Conservation (phyloP, 345 rosid genomes). For the Brassica rapa region DNA sequence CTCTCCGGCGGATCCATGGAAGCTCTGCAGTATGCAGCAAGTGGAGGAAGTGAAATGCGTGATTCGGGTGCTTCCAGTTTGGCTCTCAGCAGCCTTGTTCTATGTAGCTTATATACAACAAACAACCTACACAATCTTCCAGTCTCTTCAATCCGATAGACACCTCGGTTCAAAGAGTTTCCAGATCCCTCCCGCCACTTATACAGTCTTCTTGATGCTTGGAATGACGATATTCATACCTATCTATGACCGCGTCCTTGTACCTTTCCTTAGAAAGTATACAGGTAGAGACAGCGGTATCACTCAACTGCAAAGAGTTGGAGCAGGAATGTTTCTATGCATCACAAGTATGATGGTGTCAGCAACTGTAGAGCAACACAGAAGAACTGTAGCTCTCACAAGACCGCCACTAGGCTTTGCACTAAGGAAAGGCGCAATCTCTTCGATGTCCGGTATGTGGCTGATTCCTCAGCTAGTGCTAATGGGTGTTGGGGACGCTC, state of each 20-base stretch:
- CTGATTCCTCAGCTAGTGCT: conserved; percentile 44
- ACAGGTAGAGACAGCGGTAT: conserved; percentile 53
- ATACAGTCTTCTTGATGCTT: conserved; percentile 54
- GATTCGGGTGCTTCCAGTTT: conserved; percentile 59
- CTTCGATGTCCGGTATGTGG: conserved; percentile 44
- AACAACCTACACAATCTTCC: conserved; percentile 57
- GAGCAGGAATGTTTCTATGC: conserved; percentile 43
- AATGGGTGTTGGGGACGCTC: conserved; percentile 41
- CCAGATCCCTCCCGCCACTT: conserved; percentile 56
- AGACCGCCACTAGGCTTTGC: conserved; percentile 35
- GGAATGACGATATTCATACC: conserved; percentile 57
- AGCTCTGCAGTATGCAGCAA: conserved; percentile 64
- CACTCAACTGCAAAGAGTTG: conserved; percentile 48
- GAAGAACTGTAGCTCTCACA: conserved; percentile 37
- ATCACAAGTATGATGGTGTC: conserved; percentile 43
- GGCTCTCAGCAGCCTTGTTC: conserved; percentile 54
- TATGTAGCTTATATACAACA: conserved; percentile 49
- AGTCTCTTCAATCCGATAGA: conserved; percentile 60
- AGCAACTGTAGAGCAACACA: conserved; percentile 34
- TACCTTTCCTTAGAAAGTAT: conserved; percentile 45
- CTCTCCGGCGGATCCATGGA: conserved; percentile 56
- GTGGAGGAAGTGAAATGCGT: conserved; percentile 68
- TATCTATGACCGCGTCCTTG: conserved; percentile 50
- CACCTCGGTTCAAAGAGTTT: conserved; percentile 42
- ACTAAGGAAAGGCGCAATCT: conserved; percentile 41